phyloP scores from a whole-genome alignment of 2,329 filamentous ascomycete genomes.

The Pochonia chlamydosporia region DNA sequence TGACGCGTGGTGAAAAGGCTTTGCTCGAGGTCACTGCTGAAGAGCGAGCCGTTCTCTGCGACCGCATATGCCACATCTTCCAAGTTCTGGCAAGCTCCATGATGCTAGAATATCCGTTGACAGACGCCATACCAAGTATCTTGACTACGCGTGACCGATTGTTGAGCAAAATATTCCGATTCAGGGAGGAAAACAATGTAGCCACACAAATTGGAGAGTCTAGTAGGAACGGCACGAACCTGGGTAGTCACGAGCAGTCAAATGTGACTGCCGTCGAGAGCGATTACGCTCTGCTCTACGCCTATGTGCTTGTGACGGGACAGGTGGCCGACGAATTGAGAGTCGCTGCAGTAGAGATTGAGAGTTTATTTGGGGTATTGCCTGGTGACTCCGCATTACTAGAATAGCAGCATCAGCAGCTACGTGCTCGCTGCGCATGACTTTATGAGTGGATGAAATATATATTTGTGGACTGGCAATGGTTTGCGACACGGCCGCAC shows the following conservation, averaged over 20 bases:
- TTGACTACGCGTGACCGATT: slow-evolving; percentile 69
- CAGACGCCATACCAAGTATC: slow-evolving; percentile 74
- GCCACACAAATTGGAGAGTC: neutral
- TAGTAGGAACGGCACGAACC: slow-evolving; percentile 4
- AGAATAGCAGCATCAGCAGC: slow-evolving; percentile 4
- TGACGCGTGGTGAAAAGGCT: slow-evolving; percentile 70
- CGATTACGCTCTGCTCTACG: slow-evolving; percentile 86
- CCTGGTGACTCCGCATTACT: slow-evolving; percentile 15
- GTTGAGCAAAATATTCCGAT: slow-evolving; percentile 77
- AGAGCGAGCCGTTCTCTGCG: slow-evolving; percentile 74
- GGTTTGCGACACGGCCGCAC: too few species aligned
- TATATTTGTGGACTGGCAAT: too few species aligned
- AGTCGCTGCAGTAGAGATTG: slow-evolving; percentile 50
- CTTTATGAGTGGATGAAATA: neutral
- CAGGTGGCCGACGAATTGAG: slow-evolving; percentile 57
- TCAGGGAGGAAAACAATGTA: slow-evolving; percentile 54
- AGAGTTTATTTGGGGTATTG: slow-evolving; percentile 52
- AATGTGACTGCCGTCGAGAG: slow-evolving; percentile 48
- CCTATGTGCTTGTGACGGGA: slow-evolving; percentile 66
- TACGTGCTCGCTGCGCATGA: neutral
- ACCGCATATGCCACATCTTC: slow-evolving; percentile 78
- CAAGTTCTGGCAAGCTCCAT: slow-evolving; percentile 79
- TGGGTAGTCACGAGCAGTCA: neutral
- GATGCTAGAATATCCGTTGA: slow-evolving; percentile 84
- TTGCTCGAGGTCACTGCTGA: slow-evolving; percentile 68